Percentiles rank a stretch among this genome's conserved stretches.
These are phyloP conservation scores for Trichoderma lentiforme DNA, from an alignment of 2,329 filamentous ascomycete species.

Conservation along the genomic window DNA sequence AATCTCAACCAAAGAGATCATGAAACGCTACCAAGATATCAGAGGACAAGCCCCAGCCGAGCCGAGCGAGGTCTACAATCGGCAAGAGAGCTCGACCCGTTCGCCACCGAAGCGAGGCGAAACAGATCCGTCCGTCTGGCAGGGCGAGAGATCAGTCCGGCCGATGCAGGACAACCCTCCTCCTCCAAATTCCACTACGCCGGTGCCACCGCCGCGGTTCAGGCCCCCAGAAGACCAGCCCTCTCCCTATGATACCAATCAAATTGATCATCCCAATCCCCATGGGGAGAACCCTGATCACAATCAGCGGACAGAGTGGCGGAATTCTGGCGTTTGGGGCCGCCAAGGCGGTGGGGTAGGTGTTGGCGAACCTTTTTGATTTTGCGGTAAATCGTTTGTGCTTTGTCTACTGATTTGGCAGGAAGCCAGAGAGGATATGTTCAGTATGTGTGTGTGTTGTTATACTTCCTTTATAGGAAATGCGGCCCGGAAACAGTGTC, in stretches of 20 bases:
- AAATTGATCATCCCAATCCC: conserved; percentile 45
- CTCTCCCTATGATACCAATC: conserved; percentile 42
- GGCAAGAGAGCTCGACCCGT: conserved; percentile 55
- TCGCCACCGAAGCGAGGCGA: conserved; percentile 66
- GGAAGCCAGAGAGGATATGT: conserved; percentile 1
- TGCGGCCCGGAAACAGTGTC: conserved; percentile 34
- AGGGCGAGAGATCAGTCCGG: conserved; percentile 79
- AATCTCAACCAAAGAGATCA: conserved; percentile 93
- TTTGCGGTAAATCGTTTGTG: not conserved
- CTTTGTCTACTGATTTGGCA: conserved; percentile 18
- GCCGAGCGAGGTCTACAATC: conserved; percentile 54
- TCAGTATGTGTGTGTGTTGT: conserved; percentile 4
- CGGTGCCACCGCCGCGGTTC: conserved; percentile 52
- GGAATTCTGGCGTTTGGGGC: conserved; percentile 51
- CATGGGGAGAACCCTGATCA: conserved; percentile 40
- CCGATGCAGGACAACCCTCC: conserved; percentile 61
- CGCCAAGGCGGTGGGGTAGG: conserved; percentile 50
- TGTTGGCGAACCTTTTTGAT: conserved; percentile 44
- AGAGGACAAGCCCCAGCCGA: conserved; percentile 57
- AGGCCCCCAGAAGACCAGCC: conserved; percentile 46
- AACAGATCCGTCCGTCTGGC: conserved; percentile 80
- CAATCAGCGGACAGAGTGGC: conserved; percentile 52
- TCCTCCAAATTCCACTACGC: conserved; percentile 39
- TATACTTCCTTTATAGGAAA: conserved; percentile 24
- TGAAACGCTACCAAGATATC: conserved; percentile 88